Evolutionary conservation across 495 filamentous ascomycete species (phyloP), one percentile per base, ranked within the genome.

Genomic region (Echria macrotheca): DNA sequence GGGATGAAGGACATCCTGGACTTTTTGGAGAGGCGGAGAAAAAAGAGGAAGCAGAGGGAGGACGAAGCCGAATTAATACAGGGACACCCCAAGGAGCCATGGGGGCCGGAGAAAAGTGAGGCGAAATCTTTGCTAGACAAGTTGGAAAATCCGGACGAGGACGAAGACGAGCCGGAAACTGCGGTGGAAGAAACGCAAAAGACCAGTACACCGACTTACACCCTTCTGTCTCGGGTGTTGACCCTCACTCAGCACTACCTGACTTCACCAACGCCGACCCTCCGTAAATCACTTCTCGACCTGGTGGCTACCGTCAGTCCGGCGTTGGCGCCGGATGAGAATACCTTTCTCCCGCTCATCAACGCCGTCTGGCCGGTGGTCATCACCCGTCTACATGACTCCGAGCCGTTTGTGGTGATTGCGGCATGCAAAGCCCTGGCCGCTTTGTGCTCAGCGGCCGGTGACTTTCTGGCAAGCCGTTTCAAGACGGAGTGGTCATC

Each of bases 351-450:
- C 1, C 93, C 93, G 0, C 72, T 96, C 2, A 82, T 96, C 38
- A 89, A 95, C 61, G 85, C 86, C 3, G 67, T 96, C 19, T 98
- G 90, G 89, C 88, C 90, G 0, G 79, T 87, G 4, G 69, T 95
- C 8, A 66, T 86, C 0, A 66, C 77, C 4, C 76, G 87, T 26
- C 73, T 96, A 5, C 75, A 85, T 51, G 86, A 94, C 60, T 66
- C 77, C 21, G 89, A 95, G 63, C 73, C 78, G 0, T 89, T 82
- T 54, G 84, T 95, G n/a, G 78, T 76, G 1, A 73, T 83, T 8
- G 74, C 81, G 2, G 85, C 89, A 19, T 78, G 83, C 31, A 74
- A 81, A 18, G 75, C 83, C 2, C 66, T 96, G 4, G 73, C 72
- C 32, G 67, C 67, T 38, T 72, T 95, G 44, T 83, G 81, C 44